These are phyloP conservation scores for Nannochloropsis gaditana DNA, from an alignment of 108 stramenopile genomes.

Conservation along the genomic window DNA sequence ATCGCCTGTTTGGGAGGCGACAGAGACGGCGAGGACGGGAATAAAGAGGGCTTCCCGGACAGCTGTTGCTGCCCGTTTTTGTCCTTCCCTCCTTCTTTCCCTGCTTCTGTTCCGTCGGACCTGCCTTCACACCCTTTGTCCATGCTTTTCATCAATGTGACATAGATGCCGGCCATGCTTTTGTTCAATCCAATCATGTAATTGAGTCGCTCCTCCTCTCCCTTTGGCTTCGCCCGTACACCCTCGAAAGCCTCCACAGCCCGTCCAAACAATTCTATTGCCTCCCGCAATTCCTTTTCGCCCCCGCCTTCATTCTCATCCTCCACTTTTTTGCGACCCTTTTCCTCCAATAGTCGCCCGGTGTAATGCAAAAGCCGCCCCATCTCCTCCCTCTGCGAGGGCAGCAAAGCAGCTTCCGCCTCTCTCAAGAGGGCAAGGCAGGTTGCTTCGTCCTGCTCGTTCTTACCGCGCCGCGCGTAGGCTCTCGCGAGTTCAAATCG, in stretches of 20 bases:
- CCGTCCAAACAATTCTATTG: neutral
- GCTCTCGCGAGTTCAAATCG: neutral
- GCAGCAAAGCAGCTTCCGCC: conserved; percentile 9
- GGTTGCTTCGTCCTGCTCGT: neutral
- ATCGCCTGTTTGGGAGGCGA: neutral
- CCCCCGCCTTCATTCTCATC: neutral
- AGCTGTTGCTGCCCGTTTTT: too few relatives aligned
- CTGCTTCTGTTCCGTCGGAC: neutral
- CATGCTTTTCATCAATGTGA: neutral
- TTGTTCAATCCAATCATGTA: neutral
- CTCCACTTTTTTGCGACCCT: neutral
- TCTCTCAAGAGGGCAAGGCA: neutral
- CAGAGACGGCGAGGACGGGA: neutral
- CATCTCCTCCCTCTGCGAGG: neutral
- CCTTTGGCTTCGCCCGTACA: neutral
- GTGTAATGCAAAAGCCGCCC: neutral
- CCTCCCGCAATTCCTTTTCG: neutral
- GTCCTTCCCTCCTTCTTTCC: neutral
- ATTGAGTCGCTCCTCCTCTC: neutral
- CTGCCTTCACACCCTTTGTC: neutral
- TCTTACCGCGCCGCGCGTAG: neutral
- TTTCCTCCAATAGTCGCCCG: neutral
- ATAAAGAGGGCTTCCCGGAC: neutral
- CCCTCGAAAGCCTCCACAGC: neutral
- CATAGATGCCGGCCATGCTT: neutral